Conservation (phyloP, 441 rosid species). For the Jatropha multifida region DNA sequence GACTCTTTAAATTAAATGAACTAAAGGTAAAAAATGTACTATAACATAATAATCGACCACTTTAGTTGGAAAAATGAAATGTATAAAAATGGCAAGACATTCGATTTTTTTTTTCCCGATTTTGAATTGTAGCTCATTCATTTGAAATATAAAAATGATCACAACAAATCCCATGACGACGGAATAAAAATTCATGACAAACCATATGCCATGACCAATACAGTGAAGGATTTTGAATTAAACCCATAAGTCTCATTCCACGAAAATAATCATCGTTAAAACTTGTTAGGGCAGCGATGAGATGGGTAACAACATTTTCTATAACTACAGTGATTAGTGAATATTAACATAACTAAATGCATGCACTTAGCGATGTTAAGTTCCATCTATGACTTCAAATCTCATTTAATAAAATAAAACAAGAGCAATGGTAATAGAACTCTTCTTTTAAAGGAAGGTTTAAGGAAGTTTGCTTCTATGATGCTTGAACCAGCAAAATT, state of each 20-base stretch:
- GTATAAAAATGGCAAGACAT: no score
- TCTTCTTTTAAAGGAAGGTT: background rate
- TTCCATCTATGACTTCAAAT: conserved; percentile 2
- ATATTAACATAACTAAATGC: conserved; percentile 1
- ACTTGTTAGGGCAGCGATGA: background rate
- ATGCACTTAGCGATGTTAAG: conserved; percentile 6
- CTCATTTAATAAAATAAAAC: background rate
- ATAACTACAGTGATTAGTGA: background rate
- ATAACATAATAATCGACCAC: no score
- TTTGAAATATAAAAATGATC: background rate
- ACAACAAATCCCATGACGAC: background rate
- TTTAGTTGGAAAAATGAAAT: no score
- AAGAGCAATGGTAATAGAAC: background rate
- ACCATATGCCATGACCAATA: background rate
- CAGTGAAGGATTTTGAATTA: background rate
- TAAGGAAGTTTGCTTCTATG: background rate
- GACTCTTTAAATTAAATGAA: no score
- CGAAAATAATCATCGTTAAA: background rate
- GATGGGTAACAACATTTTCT: background rate
- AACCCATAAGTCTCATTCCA: background rate
- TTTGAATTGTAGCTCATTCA: background rate
- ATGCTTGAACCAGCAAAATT: background rate
- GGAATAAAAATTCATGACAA: background rate
- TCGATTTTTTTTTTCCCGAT: no score
- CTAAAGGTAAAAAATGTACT: no score